Conservation (phyloP, 1,284 basidiomycete species). For the Ganoderma lingzhi region DNA sequence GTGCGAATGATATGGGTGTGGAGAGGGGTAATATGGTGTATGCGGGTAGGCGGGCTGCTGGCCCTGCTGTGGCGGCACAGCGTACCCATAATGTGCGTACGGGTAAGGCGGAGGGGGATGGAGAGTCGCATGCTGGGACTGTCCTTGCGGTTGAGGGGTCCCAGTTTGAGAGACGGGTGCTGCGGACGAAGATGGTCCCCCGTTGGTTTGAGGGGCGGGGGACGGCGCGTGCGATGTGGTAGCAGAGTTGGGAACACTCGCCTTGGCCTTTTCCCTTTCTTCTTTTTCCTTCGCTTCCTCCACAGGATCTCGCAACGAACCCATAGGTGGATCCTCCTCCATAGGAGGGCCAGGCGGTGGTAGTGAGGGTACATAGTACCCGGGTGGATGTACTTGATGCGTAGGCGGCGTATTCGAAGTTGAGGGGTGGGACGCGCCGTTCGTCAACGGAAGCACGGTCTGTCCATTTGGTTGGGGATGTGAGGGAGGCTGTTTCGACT, state of each 20-base stretch:
- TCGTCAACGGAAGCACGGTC: not conserved
- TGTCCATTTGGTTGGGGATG: not conserved
- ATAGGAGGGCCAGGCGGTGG: conserved; percentile 14
- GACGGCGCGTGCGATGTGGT: conserved; percentile 16
- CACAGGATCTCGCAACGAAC: conserved; percentile 31
- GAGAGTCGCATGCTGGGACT: conserved; percentile 27
- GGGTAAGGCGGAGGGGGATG: conserved; percentile 38
- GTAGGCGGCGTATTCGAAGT: conserved; percentile 22
- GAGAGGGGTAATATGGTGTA: conserved; percentile 58
- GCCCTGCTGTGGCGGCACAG: conserved; percentile 29
- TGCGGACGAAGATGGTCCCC: conserved; percentile 3
- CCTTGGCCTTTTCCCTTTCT: conserved; percentile 15
- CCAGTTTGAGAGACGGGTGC: conserved; percentile 29
- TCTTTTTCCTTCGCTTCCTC: conserved; percentile 22
- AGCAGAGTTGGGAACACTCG: conserved; percentile 17
- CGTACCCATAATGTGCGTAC: conserved; percentile 40
- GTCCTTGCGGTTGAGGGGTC: conserved; percentile 20
- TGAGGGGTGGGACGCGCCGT: conserved; percentile 8
- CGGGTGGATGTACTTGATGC: conserved; percentile 38
- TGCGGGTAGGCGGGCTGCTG: conserved; percentile 66
- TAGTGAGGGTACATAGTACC: conserved; percentile 17
- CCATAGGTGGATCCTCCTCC: conserved; percentile 36
- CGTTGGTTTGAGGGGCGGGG: conserved; percentile 27
- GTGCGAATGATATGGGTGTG: conserved; percentile 35
- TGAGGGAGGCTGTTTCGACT: not conserved